Conservation (phyloP, 2,329 filamentous ascomycete genomes). For the Phoma sp. region DNA sequence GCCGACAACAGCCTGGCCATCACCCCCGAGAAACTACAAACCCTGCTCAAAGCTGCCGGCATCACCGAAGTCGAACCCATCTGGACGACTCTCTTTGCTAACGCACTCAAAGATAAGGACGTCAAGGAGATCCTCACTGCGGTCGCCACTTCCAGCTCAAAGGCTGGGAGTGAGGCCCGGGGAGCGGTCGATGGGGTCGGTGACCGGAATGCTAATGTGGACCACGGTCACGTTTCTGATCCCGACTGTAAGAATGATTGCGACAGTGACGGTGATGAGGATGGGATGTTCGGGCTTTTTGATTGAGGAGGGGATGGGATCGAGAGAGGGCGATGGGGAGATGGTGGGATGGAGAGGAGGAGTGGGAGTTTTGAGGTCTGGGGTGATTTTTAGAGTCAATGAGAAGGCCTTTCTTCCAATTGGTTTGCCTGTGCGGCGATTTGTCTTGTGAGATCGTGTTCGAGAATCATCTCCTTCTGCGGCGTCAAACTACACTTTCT, state of each 20-base stretch:
- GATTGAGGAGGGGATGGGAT: background rate
- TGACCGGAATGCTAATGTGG: too few relatives aligned
- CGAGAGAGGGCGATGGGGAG: background rate
- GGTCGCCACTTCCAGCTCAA: constrained; percentile 62
- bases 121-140: constrained; percentile 83
- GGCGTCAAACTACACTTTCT: too few relatives aligned
- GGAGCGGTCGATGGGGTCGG: too few relatives aligned
- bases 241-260: background rate
- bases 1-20: constrained; percentile 96
- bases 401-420: constrained; percentile 22
- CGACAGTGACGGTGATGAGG: constrained; percentile 1
- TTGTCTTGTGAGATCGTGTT: background rate
- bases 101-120: constrained; percentile 91
- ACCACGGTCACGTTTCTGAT: too few relatives aligned
- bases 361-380: constrained; percentile 23
- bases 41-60: constrained; percentile 86
- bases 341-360: background rate
- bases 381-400: constrained; percentile 7
- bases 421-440: background rate
- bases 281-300: background rate
- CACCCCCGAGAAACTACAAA: constrained; percentile 95
- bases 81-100: constrained; percentile 96
- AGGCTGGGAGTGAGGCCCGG: constrained; percentile 9
- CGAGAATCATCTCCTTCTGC: too few relatives aligned
- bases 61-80: constrained; percentile 92